Evolutionary conservation across 208 protist species (phyloP).

Genomic region (Crithidia sp.): DNA sequence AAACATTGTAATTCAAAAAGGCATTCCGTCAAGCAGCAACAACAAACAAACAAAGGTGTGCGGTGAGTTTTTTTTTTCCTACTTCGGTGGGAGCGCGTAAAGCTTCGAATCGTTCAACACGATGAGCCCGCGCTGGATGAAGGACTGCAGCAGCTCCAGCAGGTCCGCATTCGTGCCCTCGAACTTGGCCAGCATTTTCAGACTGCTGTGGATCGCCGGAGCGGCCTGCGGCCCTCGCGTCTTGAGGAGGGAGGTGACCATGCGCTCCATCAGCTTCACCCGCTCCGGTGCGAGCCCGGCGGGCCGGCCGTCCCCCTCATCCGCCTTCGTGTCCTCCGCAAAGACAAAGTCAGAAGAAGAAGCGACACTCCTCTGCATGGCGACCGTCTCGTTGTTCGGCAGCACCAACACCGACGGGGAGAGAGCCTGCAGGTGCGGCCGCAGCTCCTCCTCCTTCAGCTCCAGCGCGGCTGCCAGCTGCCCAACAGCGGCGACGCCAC

Average conservation of each 20-base stretch:
- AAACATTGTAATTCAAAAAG: too few species aligned
- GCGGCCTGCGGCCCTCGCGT: conserved; percentile 52
- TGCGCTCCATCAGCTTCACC: conserved; percentile 64
- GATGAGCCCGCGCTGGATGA: conserved; percentile 60
- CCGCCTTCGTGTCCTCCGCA: conserved; percentile 27
- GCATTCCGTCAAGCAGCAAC: too few species aligned
- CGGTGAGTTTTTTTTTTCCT: not conserved
- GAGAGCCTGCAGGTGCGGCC: conserved; percentile 35
- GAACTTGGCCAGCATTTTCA: conserved; percentile 83
- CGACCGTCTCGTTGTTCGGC: conserved; percentile 29
- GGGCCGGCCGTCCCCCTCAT: conserved; percentile 51
- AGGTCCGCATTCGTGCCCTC: conserved; percentile 58
- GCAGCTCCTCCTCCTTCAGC: conserved; percentile 31
- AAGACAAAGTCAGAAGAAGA: conserved; percentile 30
- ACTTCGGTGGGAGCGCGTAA: conserved; percentile 56
- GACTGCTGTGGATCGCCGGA: conserved; percentile 82
- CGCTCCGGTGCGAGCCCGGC: conserved; percentile 63
- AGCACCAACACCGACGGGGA: conserved; percentile 38
- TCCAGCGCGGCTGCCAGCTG: conserved; percentile 30
- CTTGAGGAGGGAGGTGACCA: conserved; percentile 78
- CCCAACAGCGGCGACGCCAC: conserved; percentile 16
- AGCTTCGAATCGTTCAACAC: conserved; percentile 61
- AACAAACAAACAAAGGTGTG: too few species aligned
- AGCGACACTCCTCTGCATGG: conserved; percentile 51
- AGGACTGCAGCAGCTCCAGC: conserved; percentile 67